A percentile compares a stretch with the other conserved stretches of the same genome.
phyloP scores from a whole-genome alignment of 805 yeast species.

The Monosporozyma servazzii region DNA sequence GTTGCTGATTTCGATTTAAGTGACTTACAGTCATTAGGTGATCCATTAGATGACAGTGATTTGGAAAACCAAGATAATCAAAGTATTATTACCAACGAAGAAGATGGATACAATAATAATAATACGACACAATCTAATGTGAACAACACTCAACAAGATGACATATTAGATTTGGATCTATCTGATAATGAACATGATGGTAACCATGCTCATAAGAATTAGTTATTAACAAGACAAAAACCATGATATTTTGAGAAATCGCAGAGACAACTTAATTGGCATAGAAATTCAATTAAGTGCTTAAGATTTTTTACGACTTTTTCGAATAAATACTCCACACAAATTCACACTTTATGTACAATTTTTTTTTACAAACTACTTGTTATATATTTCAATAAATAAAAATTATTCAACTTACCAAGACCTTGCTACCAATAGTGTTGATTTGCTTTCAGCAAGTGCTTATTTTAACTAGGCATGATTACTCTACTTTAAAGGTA shows the following conservation, averaged over 20 bases:
- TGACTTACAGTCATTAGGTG: slow-evolving; percentile 39
- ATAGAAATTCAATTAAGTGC: too few relatives aligned
- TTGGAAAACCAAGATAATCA: slow-evolving; percentile 30
- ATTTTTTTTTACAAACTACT: neutral
- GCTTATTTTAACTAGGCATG: neutral
- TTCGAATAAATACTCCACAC: too few relatives aligned
- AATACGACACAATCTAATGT: neutral
- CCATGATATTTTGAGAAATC: neutral
- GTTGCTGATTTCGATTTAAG: slow-evolving; percentile 61
- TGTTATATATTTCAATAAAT: neutral
- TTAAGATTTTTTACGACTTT: too few relatives aligned
- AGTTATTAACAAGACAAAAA: neutral
- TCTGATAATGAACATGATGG: slow-evolving; percentile 23
- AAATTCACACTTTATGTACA: neutral
- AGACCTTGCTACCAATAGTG: neutral
- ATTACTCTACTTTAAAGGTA: neutral
- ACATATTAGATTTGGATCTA: slow-evolving; percentile 23
- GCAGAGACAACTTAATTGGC: too few relatives aligned
- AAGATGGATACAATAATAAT: neutral
- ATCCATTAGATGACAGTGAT: slow-evolving; percentile 31
- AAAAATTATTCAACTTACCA: neutral
- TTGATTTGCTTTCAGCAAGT: neutral
- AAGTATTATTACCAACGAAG: slow-evolving; percentile 15
- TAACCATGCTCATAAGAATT: neutral
- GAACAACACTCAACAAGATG: slow-evolving; percentile 2